phyloP scores from a whole-genome alignment of 495 filamentous ascomycete species.

The Rusavskia elegans region DNA sequence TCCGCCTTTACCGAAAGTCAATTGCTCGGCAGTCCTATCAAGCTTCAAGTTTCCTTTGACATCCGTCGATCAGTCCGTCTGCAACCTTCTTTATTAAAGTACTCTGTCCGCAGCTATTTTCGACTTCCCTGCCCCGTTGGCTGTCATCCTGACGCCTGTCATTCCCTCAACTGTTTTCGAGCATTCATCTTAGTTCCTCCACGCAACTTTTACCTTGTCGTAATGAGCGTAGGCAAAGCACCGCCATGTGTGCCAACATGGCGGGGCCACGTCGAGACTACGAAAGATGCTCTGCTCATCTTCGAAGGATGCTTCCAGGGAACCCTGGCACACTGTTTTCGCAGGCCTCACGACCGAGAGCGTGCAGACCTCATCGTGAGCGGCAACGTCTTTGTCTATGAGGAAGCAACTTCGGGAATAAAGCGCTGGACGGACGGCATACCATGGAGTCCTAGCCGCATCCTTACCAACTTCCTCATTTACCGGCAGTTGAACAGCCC shows the following conservation, averaged over 20 bases:
- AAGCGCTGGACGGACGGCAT: slow-evolving; percentile 90
- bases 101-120: neutral
- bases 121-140: neutral
- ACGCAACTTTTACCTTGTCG: neutral
- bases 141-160: neutral
- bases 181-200: neutral
- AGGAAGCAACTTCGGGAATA: slow-evolving; percentile 75
- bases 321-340: slow-evolving; percentile 51
- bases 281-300: slow-evolving; percentile 57
- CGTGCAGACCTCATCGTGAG: slow-evolving; percentile 57
- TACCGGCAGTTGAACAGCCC: slow-evolving; percentile 76
- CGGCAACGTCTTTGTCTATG: slow-evolving; percentile 79
- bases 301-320: slow-evolving; percentile 63
- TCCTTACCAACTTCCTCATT: slow-evolving; percentile 74
- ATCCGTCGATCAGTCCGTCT: neutral
- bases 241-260: slow-evolving; percentile 33
- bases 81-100: neutral
- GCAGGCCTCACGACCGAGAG: slow-evolving; percentile 76
- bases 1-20: slow-evolving; percentile 1
- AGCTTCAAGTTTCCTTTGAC: neutral
- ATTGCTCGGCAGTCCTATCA: neutral
- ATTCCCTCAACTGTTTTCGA: neutral
- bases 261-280: slow-evolving; percentile 50
- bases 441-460: slow-evolving; percentile 80
- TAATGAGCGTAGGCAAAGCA: slow-evolving; percentile 13